A percentile compares a stretch with the other conserved stretches of the same genome.
These are phyloP conservation scores for Vigna reflexopilosa DNA, from an alignment of 306 rosid genomes.

Conservation along the genomic window DNA sequence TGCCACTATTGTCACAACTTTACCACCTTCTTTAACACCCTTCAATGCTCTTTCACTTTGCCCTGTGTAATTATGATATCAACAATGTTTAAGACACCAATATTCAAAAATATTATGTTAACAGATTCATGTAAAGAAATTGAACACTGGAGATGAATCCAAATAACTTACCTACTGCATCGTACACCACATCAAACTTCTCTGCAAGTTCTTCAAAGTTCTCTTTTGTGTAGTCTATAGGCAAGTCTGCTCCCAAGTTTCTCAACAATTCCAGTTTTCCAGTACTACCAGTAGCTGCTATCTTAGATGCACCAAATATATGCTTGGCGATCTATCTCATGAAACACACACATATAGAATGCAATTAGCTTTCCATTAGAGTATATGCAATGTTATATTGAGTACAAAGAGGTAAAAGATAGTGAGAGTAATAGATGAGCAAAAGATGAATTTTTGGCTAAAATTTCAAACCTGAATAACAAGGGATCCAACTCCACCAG, in stretches of 20 bases:
- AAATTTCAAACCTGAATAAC: too few species aligned
- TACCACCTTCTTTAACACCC: slow-evolving; percentile 65
- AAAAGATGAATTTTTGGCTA: too few species aligned
- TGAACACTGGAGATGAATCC: too few species aligned
- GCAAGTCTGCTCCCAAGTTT: slow-evolving; percentile 63
- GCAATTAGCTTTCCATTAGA: too few species aligned
- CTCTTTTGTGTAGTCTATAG: slow-evolving; percentile 70
- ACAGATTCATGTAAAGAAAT: too few species aligned
- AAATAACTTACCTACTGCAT: slow-evolving; percentile 32
- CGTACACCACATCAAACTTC: slow-evolving; percentile 74
- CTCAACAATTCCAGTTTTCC: slow-evolving; percentile 59
- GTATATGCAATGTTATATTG: too few species aligned
- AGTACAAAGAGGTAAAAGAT: too few species aligned
- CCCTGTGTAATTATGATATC: slow-evolving; percentile 44
- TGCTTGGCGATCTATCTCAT: not conserved
- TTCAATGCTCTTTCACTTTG: slow-evolving; percentile 51
- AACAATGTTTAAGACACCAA: too few species aligned
- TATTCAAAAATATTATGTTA: too few species aligned
- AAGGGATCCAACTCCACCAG: too few species aligned
- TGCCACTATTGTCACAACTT: slow-evolving; percentile 53
- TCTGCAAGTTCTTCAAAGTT: slow-evolving; percentile 64
- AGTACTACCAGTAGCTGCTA: slow-evolving; percentile 76
- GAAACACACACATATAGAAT: not conserved
- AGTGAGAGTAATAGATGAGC: too few species aligned
- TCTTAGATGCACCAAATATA: slow-evolving; percentile 65